phyloP scores from a whole-genome alignment of 176 grass and related monocot species.

The Secale cereale region DNA sequence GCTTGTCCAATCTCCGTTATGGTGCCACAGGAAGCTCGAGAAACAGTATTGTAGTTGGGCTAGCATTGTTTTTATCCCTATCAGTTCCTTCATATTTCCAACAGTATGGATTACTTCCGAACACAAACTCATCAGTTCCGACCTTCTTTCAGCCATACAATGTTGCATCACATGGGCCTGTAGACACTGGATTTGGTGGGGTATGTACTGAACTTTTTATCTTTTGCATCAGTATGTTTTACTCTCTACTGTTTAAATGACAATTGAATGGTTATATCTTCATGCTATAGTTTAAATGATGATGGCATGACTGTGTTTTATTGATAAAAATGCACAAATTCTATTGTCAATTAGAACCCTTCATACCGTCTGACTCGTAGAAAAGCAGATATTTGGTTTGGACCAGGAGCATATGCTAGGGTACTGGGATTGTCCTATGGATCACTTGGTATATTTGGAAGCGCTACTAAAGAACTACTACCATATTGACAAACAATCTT shows the following conservation, averaged over 20 bases:
- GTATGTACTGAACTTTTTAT: conserved; percentile 54
- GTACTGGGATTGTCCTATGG: neutral
- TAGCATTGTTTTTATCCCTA: conserved; percentile 88
- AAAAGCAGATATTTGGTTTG: neutral
- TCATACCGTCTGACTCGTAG: neutral
- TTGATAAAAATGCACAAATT: neutral
- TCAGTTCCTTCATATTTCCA: conserved; percentile 94
- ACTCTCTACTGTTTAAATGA: neutral
- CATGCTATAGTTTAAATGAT: neutral
- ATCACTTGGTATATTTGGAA: neutral
- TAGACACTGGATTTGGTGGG: conserved; percentile 61
- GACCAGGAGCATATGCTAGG: neutral
- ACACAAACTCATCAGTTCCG: conserved; percentile 65
- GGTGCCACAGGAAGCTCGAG: conserved; percentile 92
- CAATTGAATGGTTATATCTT: neutral
- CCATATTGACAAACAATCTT: neutral
- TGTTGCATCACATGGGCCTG: conserved; percentile 90
- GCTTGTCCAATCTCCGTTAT: conserved; percentile 96
- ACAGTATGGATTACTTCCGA: conserved; percentile 62
- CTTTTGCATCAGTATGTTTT: neutral
- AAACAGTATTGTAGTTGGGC: conserved; percentile 87
- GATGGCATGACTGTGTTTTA: neutral
- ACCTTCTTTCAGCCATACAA: conserved; percentile 87
- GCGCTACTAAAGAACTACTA: neutral
- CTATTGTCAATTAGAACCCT: neutral